These are phyloP conservation scores for Hordeum pubiflorum DNA, from an alignment of 202 grass and related monocot species.

Conservation along the genomic window DNA sequence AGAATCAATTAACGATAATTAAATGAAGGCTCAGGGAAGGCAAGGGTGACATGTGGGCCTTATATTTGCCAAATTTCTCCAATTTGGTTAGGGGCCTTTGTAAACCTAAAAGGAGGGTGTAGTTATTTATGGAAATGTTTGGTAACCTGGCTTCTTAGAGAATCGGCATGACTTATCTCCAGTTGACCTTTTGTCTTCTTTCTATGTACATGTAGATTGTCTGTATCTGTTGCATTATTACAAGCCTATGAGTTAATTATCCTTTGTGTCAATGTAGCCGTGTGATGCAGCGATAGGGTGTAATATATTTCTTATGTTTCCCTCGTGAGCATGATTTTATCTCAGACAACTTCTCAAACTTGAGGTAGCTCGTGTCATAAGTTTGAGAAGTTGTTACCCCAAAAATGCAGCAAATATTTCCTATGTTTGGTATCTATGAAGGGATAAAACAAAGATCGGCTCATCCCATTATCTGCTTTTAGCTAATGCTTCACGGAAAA, in stretches of 20 bases:
- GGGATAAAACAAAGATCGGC: background rate
- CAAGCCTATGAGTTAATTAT: background rate
- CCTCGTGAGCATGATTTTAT: background rate
- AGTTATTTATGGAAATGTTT: constrained; percentile 6
- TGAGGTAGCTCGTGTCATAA: too few species aligned
- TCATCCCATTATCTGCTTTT: background rate
- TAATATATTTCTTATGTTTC: background rate
- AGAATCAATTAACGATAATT: background rate
- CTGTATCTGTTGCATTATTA: background rate
- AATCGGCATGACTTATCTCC: background rate
- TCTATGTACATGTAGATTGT: background rate
- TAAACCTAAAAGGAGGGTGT: background rate
- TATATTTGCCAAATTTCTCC: background rate
- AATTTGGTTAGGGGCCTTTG: background rate
- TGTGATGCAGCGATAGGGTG: background rate
- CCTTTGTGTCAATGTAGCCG: background rate
- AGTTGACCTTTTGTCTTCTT: background rate
- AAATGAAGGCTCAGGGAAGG: background rate
- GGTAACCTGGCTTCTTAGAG: background rate
- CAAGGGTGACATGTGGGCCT: background rate
- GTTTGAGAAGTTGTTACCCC: too few species aligned
- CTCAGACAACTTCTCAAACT: background rate
- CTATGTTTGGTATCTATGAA: background rate
- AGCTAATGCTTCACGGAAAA: background rate
- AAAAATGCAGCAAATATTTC: too few species aligned